A percentile compares a stretch with the other conserved stretches of the same genome.
Evolutionary conservation across 352 stramenopile genomes (phyloP).

Genomic region (Globisporangium spiculum): DNA sequence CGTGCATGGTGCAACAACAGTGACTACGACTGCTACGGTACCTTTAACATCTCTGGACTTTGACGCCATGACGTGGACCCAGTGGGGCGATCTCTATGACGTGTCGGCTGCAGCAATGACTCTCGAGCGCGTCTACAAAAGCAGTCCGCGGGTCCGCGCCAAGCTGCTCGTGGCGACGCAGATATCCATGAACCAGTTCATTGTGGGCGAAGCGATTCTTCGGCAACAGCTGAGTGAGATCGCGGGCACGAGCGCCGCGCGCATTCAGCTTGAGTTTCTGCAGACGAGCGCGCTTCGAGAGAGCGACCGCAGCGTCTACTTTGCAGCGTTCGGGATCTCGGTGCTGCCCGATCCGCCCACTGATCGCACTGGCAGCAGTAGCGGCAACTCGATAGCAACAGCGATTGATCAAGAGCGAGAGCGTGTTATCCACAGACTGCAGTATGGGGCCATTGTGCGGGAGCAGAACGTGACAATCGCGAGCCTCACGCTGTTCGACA

Average conservation of each 20-base stretch:
- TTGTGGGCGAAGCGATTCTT: slow-evolving; percentile 22
- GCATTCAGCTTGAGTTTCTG: slow-evolving; percentile 27
- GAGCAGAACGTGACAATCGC: slow-evolving; percentile 18
- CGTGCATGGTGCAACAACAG: neutral
- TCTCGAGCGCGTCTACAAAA: slow-evolving; percentile 22
- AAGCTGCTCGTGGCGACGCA: slow-evolving; percentile 25
- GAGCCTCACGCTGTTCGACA: slow-evolving; percentile 25
- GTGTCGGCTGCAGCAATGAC: slow-evolving; percentile 2
- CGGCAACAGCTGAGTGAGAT: slow-evolving; percentile 30
- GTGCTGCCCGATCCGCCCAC: slow-evolving; percentile 14
- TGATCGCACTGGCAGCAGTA: neutral
- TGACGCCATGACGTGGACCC: slow-evolving; percentile 6
- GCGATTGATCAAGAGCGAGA: slow-evolving; percentile 23
- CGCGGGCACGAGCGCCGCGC: slow-evolving; percentile 12
- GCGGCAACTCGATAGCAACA: neutral
- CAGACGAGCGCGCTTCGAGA: slow-evolving; percentile 23
- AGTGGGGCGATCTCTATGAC: slow-evolving; percentile 12
- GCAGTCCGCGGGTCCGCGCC: slow-evolving; percentile 22
- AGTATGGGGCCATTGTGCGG: slow-evolving; percentile 16
- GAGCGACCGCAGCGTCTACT: slow-evolving; percentile 15
- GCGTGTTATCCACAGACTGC: slow-evolving; percentile 20
- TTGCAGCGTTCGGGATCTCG: slow-evolving; percentile 24
- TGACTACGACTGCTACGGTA: neutral
- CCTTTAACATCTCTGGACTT: neutral
- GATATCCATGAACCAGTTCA: slow-evolving; percentile 27